Evolutionary conservation across 164 flowering plant genomes (phyloP).

Genomic region (Hamamelis virginiana): DNA sequence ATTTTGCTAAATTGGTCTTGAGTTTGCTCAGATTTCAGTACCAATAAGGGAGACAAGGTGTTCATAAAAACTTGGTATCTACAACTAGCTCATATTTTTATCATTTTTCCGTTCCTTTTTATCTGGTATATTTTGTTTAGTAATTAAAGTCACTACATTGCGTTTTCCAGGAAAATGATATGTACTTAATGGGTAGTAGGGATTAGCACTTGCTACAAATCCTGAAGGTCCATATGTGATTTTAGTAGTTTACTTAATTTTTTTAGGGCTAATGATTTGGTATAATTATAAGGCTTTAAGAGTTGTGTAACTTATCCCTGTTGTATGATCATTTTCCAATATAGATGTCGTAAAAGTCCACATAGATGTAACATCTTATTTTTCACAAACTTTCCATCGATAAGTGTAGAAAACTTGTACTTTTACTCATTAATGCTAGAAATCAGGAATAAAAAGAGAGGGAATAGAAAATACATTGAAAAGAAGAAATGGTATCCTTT

Average conservation of each 20-base stretch:
- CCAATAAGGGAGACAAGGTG: neutral
- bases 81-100: neutral
- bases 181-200: neutral
- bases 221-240: neutral
- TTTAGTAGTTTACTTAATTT: neutral
- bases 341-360: too few species aligned
- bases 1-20: neutral
- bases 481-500: too few species aligned
- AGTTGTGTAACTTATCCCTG: neutral
- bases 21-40: neutral
- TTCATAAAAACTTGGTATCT: neutral
- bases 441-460: too few species aligned
- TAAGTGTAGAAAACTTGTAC: too few species aligned
- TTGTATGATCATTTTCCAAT: too few species aligned
- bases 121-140: neutral
- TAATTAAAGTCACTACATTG: neutral
- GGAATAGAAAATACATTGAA: too few species aligned
- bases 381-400: too few species aligned
- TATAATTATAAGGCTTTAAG: neutral
- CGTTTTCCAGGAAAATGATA: neutral
- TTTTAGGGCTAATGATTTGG: too few species aligned
- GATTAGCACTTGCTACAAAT: neutral
- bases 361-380: too few species aligned
- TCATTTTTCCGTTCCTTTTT: neutral
- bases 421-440: too few species aligned